These are phyloP conservation scores for Cryptococcus floricola DNA, from an alignment of 1,284 basidiomycete genomes.

Conservation along the genomic window DNA sequence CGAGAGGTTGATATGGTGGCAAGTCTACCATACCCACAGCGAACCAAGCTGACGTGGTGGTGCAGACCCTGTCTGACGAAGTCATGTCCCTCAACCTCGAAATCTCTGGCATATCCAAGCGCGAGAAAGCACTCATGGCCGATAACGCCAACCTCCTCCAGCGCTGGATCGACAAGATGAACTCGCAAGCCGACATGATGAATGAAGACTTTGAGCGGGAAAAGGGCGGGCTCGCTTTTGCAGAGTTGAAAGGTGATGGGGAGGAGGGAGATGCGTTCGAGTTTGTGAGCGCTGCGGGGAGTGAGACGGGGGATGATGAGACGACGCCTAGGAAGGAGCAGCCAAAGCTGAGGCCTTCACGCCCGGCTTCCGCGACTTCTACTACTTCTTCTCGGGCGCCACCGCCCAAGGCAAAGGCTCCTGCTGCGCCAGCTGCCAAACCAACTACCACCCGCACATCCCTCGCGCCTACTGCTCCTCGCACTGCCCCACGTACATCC, in stretches of 20 bases:
- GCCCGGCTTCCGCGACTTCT: no score
- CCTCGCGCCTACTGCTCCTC: no score
- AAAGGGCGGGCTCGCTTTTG: neutral
- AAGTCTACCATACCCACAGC: conserved; percentile 23
- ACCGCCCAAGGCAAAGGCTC: no score
- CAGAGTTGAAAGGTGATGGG: neutral
- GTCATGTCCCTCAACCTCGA: conserved; percentile 85
- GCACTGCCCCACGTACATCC: no score
- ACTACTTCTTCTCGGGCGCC: no score
- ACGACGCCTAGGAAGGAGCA: no score
- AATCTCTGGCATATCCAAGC: conserved; percentile 78
- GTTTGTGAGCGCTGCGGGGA: no score
- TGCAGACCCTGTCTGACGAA: conserved; percentile 87
- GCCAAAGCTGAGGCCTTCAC: no score
- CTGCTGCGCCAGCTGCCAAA: no score
- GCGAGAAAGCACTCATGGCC: conserved; percentile 75
- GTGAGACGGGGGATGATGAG: no score
- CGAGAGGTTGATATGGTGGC: conserved; percentile 87
- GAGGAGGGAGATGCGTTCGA: conserved; percentile 1
- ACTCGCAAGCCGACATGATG: conserved; percentile 88
- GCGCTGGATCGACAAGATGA: conserved; percentile 92
- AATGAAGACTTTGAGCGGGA: conserved; percentile 63
- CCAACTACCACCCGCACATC: no score
- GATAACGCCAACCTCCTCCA: conserved; percentile 94
- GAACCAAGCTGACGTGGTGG: no score